Conservation (phyloP, 805 yeast genomes). For the Wickerhamiella slavikovae region DNA sequence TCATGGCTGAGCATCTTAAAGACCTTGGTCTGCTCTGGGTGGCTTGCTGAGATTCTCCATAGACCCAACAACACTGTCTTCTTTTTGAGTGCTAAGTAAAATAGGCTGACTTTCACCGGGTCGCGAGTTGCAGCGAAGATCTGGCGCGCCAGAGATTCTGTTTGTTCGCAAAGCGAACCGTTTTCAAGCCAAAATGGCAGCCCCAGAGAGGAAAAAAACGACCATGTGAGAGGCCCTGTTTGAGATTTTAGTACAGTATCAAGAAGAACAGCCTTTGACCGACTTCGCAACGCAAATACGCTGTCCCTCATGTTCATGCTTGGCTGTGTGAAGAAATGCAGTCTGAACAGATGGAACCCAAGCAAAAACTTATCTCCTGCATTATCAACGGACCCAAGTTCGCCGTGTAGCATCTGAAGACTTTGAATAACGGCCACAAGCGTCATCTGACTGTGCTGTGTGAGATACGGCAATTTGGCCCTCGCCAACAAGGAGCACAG, state of each 20-base stretch:
- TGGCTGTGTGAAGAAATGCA: slow-evolving; percentile 29
- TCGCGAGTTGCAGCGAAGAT: slow-evolving; percentile 46
- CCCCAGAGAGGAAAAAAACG: slow-evolving; percentile 32
- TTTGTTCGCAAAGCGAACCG: slow-evolving; percentile 25
- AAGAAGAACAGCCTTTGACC: slow-evolving; percentile 47
- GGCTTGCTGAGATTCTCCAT: slow-evolving; percentile 61
- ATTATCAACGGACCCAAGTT: slow-evolving; percentile 25
- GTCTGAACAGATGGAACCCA: slow-evolving; percentile 46
- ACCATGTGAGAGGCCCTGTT: slow-evolving; percentile 1
- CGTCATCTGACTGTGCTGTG: slow-evolving; percentile 83
- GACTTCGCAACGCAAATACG: slow-evolving; percentile 73
- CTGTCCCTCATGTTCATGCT: slow-evolving; percentile 59
- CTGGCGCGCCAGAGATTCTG: slow-evolving; percentile 54
- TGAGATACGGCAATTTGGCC: slow-evolving; percentile 53
- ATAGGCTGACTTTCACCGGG: slow-evolving; percentile 55
- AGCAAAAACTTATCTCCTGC: slow-evolving; percentile 54
- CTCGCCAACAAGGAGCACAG: slow-evolving; percentile 41
- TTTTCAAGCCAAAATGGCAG: slow-evolving; percentile 49
- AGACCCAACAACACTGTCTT: slow-evolving; percentile 57
- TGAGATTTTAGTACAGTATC: slow-evolving; percentile 23
- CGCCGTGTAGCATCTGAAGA: slow-evolving; percentile 21
- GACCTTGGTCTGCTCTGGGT: slow-evolving; percentile 71
- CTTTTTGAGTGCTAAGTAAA: slow-evolving; percentile 58
- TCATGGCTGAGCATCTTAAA: slow-evolving; percentile 57
- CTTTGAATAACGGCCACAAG: slow-evolving; percentile 46